phyloP scores from a whole-genome alignment of 768 basidiomycete species.

The Naganishia kalamii region DNA sequence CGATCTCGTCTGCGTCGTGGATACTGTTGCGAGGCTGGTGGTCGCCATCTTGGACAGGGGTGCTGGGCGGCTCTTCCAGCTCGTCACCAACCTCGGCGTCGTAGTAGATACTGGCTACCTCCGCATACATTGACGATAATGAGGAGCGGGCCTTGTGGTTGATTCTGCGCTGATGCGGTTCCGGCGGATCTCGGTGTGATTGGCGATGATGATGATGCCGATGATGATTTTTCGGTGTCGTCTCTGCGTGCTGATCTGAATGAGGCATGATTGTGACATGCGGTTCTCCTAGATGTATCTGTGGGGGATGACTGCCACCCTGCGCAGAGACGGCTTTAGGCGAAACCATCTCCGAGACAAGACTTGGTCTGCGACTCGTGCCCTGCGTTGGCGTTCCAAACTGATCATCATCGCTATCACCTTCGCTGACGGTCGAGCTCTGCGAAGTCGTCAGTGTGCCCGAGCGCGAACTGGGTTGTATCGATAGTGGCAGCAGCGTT shows the following conservation, averaged over 20 bases:
- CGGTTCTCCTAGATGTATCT: neutral
- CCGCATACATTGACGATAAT: constrained; percentile 18
- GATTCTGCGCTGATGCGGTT: neutral
- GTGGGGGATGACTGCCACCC: neutral
- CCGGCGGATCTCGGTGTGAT: neutral
- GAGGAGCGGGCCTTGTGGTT: constrained; percentile 13
- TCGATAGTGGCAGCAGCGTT: constrained; percentile 13
- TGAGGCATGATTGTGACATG: neutral
- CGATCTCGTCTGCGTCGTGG: neutral
- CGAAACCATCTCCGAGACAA: neutral
- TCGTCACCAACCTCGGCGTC: constrained; percentile 19
- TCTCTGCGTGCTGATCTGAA: neutral
- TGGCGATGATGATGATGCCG: neutral
- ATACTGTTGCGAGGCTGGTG: neutral
- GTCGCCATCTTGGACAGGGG: neutral
- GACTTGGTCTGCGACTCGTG: neutral
- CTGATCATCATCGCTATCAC: neutral
- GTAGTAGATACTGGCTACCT: constrained; percentile 24
- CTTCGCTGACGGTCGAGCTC: constrained; percentile 5
- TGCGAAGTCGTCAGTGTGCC: constrained; percentile 1
- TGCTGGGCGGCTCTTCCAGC: neutral
- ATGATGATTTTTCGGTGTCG: neutral
- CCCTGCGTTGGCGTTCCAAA: constrained; percentile 12
- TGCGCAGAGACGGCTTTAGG: neutral
- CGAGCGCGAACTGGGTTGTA: neutral